Base-by-base conservation (phyloP, 2,329 filamentous ascomycete genomes). In the Fusarium chaquense region DNA sequence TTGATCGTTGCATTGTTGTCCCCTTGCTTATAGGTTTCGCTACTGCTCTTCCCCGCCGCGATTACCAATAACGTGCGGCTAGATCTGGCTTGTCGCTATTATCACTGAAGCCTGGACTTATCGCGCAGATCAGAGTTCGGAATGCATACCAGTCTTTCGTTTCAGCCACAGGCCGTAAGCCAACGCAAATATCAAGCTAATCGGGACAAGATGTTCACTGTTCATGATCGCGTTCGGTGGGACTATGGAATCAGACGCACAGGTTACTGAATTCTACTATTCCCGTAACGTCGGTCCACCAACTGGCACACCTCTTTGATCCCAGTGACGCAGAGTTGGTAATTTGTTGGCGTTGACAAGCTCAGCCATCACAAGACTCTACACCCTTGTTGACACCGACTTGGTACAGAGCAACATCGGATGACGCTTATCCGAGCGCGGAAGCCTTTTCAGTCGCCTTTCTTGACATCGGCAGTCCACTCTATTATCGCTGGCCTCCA, bases 81-180 rank as follows among this genome's bases (percentile, higher is more conserved):
- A 40, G 28, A 35, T 35, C 33, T 41, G 40, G 43, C 47, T 41
- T 45, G 53, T n/a, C 44, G 40, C 36, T 28, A 24, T 20, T 36
- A 58, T 41, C 20, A 43, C 8, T 24, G 4, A 43, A 47, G 71
- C 44, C 56, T 61, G 65, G 59, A 62, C 56, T 51, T 26, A 41
- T 55, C 38, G 63, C 43, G 30, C 45, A 32, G 41, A 62, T 44
- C 56, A 67, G 70, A 61, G 55, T 61, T 73, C 41, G 49, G 36
- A 38, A 46, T 63, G n/a, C 71, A 73, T 73, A 49, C 66, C 71
- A 72, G 63, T 69, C 67, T 63, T 61, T 35, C 20, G 72, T 74
- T 73, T 74, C 70, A 72, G 72, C 71, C 70, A 72, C 49, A 33
- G 46, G 57, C 51, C 53, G 46, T 36, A 41, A 61, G 51, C 57